Conservation (phyloP, 164 flowering plant genomes). For the Piper betle region DNA sequence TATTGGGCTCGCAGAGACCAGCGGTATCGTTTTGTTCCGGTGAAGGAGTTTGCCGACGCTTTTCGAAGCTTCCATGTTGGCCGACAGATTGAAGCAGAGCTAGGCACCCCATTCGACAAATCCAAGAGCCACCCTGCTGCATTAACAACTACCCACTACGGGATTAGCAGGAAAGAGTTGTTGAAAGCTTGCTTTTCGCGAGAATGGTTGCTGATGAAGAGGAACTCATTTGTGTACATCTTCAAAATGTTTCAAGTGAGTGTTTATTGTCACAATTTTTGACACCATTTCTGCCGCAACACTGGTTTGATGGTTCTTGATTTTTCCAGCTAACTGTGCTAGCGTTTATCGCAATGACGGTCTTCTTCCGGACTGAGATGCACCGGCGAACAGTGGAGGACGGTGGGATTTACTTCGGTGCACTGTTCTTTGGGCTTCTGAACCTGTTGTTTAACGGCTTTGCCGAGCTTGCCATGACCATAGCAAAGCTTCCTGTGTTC, state of each 20-base stretch:
- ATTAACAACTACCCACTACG: slow-evolving; percentile 32
- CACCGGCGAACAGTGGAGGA: slow-evolving; percentile 3
- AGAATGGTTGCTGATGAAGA: slow-evolving; percentile 44
- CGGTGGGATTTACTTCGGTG: slow-evolving; percentile 8
- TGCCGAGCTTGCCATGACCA: slow-evolving; percentile 12
- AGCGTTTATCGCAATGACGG: slow-evolving; percentile 5
- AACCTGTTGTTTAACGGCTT: slow-evolving; percentile 5
- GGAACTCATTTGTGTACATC: slow-evolving; percentile 42
- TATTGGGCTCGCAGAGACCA: slow-evolving; percentile 21
- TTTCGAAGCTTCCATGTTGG: slow-evolving; percentile 24
- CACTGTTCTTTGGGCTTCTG: slow-evolving; percentile 6
- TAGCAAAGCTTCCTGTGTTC: slow-evolving; percentile 20
- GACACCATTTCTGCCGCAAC: neutral
- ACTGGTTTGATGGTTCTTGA: neutral
- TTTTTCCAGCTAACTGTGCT: slow-evolving; percentile 5
- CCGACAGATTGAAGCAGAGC: slow-evolving; percentile 11
- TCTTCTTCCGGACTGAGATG: slow-evolving; percentile 9
- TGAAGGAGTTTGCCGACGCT: slow-evolving; percentile 22
- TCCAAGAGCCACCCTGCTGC: slow-evolving; percentile 42
- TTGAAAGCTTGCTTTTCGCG: slow-evolving; percentile 32
- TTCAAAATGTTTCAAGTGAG: slow-evolving; percentile 38
- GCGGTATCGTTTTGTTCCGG: slow-evolving; percentile 13
- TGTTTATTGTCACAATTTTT: neutral
- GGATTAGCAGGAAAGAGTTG: slow-evolving; percentile 29
- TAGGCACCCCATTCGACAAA: slow-evolving; percentile 26